phyloP scores from a whole-genome alignment of 179 eudicot species.

The Heliamphora ciliata region DNA sequence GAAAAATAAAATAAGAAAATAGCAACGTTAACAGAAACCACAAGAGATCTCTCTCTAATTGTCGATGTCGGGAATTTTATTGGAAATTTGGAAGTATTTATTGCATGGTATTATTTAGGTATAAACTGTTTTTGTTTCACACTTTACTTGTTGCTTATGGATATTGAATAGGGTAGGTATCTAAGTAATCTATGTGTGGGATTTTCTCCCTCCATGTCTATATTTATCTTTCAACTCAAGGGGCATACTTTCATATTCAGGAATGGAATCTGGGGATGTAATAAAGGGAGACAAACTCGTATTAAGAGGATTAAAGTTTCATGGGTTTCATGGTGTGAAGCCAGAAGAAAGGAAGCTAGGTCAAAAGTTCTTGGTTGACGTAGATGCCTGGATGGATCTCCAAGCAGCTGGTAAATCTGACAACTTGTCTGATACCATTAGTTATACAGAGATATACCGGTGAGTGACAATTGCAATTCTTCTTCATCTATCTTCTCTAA shows the following conservation, averaged over 20 bases:
- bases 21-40: too few relatives aligned
- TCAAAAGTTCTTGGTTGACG: slow-evolving; percentile 77
- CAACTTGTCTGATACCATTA: slow-evolving; percentile 56
- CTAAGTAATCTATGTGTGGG: too few relatives aligned
- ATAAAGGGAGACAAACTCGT: slow-evolving; percentile 72
- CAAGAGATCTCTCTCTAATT: too few relatives aligned
- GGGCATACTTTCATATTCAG: background rate
- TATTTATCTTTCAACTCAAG: too few relatives aligned
- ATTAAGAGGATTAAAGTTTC: slow-evolving; percentile 67
- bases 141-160: too few relatives aligned
- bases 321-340: slow-evolving; percentile 85
- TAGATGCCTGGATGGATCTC: slow-evolving; percentile 94
- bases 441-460: slow-evolving; percentile 81
- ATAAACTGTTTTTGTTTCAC: too few relatives aligned
- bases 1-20: too few relatives aligned
- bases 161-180: too few relatives aligned
- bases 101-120: too few relatives aligned
- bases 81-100: too few relatives aligned
- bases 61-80: too few relatives aligned
- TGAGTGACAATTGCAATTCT: slow-evolving; percentile 26
- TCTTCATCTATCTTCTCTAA: background rate
- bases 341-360: slow-evolving; percentile 73
- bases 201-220: too few relatives aligned
- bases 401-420: slow-evolving; percentile 63
- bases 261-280: slow-evolving; percentile 32